Evolutionary conservation across 2,329 filamentous ascomycete species (phyloP).

Genomic region (Ophiognomonia clavigignenti-juglandacearum): DNA sequence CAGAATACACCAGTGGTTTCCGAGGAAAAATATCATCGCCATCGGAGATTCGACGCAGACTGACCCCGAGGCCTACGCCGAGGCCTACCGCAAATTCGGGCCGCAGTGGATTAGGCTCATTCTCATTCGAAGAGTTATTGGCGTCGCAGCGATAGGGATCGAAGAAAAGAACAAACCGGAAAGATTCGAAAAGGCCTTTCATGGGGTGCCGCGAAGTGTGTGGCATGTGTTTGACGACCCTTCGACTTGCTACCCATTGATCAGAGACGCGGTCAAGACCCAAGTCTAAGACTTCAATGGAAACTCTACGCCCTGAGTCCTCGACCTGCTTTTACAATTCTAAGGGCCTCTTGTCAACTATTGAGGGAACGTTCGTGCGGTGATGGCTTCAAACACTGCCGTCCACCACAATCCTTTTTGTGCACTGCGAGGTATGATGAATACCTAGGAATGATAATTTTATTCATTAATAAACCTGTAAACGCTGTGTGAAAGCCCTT

Average conservation of each 20-base stretch:
- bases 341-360: too few relatives aligned
- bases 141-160: constrained; percentile 65
- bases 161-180: constrained; percentile 67
- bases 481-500: too few relatives aligned
- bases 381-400: too few relatives aligned
- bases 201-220: constrained; percentile 59
- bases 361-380: too few relatives aligned
- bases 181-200: constrained; percentile 80
- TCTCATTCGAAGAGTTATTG: constrained; percentile 77
- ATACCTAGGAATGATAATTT: too few relatives aligned
- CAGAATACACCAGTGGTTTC: constrained; percentile 75
- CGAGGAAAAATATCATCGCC: constrained; percentile 71
- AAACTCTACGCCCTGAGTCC: too few relatives aligned
- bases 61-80: constrained; percentile 85
- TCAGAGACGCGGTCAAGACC: constrained; percentile 27
- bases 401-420: too few relatives aligned
- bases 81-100: constrained; percentile 59
- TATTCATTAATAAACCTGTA: too few relatives aligned
- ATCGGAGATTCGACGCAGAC: constrained; percentile 90
- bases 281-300: too few relatives aligned
- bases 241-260: constrained; percentile 50
- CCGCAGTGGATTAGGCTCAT: constrained; percentile 78
- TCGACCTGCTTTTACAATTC: too few relatives aligned
- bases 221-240: constrained; percentile 86
- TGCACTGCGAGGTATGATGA: too few relatives aligned